Percentiles rank a stretch among this genome's conserved stretches.
Evolutionary conservation across 2,329 filamentous ascomycete genomes (phyloP).

Genomic region (Metarhizium guizhouense): DNA sequence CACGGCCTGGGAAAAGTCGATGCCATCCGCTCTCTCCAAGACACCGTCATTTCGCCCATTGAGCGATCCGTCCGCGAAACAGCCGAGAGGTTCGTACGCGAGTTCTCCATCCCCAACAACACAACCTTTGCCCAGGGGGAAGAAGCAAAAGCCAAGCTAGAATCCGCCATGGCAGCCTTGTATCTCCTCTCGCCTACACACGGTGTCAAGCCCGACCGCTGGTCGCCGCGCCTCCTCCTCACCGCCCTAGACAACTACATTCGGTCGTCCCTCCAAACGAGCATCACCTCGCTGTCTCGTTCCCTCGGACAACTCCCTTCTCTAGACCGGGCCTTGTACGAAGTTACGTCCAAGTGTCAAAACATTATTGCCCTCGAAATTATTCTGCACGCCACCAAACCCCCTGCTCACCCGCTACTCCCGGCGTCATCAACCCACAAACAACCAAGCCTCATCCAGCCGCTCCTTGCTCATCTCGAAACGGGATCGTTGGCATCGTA

Average conservation of each 20-base stretch:
- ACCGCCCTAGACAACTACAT: slow-evolving; percentile 74
- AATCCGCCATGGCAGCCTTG: slow-evolving; percentile 66
- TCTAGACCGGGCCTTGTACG: slow-evolving; percentile 71
- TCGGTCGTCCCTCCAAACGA: slow-evolving; percentile 70
- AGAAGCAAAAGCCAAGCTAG: slow-evolving; percentile 64
- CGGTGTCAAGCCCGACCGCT: slow-evolving; percentile 41
- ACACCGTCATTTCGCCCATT: slow-evolving; percentile 58
- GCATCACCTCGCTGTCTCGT: slow-evolving; percentile 63
- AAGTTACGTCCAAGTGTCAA: slow-evolving; percentile 78
- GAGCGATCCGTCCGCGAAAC: slow-evolving; percentile 66
- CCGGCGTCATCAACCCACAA: slow-evolving; percentile 23
- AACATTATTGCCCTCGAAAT: slow-evolving; percentile 83
- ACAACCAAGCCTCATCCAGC: slow-evolving; percentile 53
- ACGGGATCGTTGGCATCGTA: slow-evolving; percentile 80
- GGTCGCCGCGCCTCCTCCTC: slow-evolving; percentile 63
- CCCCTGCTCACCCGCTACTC: slow-evolving; percentile 61
- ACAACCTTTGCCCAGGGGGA: slow-evolving; percentile 58
- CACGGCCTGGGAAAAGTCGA: slow-evolving; percentile 66
- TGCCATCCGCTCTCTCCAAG: slow-evolving; percentile 61
- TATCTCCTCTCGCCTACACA: slow-evolving; percentile 71
- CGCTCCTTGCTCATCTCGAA: slow-evolving; percentile 69
- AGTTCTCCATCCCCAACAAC: slow-evolving; percentile 61
- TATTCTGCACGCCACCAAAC: slow-evolving; percentile 59
- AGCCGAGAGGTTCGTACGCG: slow-evolving; percentile 70
- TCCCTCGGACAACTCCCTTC: slow-evolving; percentile 72